Base-by-base conservation (phyloP, 176 grass and related monocot genomes). In the Rhynchospora tenuis region DNA sequence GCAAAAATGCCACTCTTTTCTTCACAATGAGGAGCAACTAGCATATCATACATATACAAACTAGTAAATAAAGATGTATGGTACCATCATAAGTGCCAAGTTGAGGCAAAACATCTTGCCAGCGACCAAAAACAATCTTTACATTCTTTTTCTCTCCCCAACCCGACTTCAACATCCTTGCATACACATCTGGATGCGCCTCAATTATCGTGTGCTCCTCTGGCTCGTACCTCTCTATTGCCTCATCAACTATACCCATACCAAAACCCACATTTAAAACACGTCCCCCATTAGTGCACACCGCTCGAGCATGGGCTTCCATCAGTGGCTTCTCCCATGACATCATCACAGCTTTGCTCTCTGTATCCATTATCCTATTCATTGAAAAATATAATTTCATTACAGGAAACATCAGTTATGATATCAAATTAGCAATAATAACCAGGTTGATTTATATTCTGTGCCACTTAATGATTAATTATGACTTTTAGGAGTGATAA, bases 311-410 rank as follows among this genome's bases (percentile, higher is more conserved):
- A 75, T 98, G 95, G 63, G 95, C 92, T 84, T 98, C 92, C 92
- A 98, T 98, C 64, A 98, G 87, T 83, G 95, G 92, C 54, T 85
- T 87, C 86, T 98, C 95, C 95, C 95, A 98, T 87, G 38, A 85
- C 95, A 98, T 98, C 95, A 98, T 98, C 62, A 95, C 95, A 13
- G 92, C 92, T 83, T 95, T 98, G 87, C 87, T 98, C 29, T 95
- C 95, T 61, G 81, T 81, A 59, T 98, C 95, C 92, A 98, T 89
- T 72, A 95, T 80, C 79, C 80, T 82, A 48, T 52, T n/a, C 28
- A 23, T 16, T 27, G 15, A 44, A 2, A 64, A 44, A 46, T 15
- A 44, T 12, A 67, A 44, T 81, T 81, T 43, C 48, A 76, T 29
- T 16, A 76, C 1, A 9, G 6, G 29, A 54, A 54, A 3, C 16